phyloP scores from a whole-genome alignment of 2,329 filamentous ascomycete genomes.

The Alternaria hordeiaustralica region DNA sequence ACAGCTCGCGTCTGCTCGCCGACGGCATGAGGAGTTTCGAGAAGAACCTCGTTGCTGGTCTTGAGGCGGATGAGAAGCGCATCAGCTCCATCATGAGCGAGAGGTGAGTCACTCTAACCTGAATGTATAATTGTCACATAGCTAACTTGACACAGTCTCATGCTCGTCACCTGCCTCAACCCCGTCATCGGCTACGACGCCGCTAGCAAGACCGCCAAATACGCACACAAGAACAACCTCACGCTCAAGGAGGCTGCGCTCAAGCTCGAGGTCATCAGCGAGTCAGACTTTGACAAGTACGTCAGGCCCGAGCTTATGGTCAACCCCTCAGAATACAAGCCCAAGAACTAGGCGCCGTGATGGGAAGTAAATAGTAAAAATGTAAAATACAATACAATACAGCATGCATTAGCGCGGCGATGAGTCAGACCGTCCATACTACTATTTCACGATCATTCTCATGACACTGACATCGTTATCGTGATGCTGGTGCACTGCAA shows the following conservation, averaged over 20 bases:
- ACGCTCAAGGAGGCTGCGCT: slow-evolving; percentile 93
- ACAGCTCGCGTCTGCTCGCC: slow-evolving; percentile 85
- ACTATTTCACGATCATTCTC: neutral
- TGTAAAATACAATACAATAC: neutral
- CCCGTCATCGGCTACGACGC: slow-evolving; percentile 40
- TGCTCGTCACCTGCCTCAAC: slow-evolving; percentile 86
- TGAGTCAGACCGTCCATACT: neutral
- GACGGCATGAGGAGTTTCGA: slow-evolving; percentile 97
- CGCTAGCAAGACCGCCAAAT: slow-evolving; percentile 57
- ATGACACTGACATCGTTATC: neutral
- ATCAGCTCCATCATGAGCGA: slow-evolving; percentile 91
- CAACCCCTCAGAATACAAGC: slow-evolving; percentile 73
- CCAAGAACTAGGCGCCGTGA: slow-evolving; percentile 14
- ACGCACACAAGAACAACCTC: slow-evolving; percentile 97
- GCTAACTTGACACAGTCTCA: slow-evolving; percentile 67
- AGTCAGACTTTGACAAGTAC: slow-evolving; percentile 87
- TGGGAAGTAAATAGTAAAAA: neutral
- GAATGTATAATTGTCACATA: too few species aligned
- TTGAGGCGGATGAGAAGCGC: slow-evolving; percentile 92
- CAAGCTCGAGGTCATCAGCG: slow-evolving; percentile 87
- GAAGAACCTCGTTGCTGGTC: slow-evolving; percentile 85
- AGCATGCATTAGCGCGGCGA: too few species aligned
- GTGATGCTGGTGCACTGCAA: neutral
- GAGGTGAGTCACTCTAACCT: too few species aligned
- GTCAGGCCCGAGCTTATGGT: slow-evolving; percentile 97